Conservation (phyloP, 2,329 filamentous ascomycete species). For the Fusarium duplospermum region DNA sequence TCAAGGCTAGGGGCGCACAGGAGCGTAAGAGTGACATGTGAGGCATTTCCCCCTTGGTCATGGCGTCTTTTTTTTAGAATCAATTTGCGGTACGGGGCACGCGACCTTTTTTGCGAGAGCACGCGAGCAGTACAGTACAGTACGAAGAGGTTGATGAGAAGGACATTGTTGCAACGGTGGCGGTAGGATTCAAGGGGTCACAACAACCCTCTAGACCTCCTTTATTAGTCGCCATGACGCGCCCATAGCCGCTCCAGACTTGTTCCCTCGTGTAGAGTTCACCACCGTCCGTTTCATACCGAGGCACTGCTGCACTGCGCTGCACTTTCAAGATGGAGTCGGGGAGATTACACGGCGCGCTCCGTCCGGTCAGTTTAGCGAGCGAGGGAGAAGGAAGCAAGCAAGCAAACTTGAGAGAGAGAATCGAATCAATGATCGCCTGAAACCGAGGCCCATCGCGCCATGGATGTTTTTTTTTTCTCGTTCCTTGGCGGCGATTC, state of each 20-base stretch:
- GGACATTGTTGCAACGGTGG: not conserved
- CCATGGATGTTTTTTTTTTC: not conserved
- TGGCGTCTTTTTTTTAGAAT: not conserved
- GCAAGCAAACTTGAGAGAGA: not conserved
- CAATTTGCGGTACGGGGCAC: not conserved
- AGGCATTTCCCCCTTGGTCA: not conserved
- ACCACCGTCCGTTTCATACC: not conserved
- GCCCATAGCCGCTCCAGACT: not conserved
- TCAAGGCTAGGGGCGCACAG: not conserved
- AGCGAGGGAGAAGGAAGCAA: not conserved
- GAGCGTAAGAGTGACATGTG: conserved; percentile 1
- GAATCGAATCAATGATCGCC: not conserved
- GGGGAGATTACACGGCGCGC: not conserved
- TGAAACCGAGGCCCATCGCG: not conserved
- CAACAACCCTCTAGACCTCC: not conserved
- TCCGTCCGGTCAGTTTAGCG: not conserved
- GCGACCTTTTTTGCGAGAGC: not conserved
- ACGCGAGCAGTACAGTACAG: not conserved
- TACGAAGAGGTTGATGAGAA: not conserved
- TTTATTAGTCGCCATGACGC: not conserved
- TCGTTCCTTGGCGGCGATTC: not conserved
- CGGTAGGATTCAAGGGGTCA: not conserved
- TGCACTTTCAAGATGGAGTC: not conserved
- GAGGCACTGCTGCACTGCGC: not conserved
- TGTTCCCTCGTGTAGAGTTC: not conserved